Evolutionary conservation across 768 basidiomycete species (phyloP).

Genomic region (Hygrophorus pudorinus): DNA sequence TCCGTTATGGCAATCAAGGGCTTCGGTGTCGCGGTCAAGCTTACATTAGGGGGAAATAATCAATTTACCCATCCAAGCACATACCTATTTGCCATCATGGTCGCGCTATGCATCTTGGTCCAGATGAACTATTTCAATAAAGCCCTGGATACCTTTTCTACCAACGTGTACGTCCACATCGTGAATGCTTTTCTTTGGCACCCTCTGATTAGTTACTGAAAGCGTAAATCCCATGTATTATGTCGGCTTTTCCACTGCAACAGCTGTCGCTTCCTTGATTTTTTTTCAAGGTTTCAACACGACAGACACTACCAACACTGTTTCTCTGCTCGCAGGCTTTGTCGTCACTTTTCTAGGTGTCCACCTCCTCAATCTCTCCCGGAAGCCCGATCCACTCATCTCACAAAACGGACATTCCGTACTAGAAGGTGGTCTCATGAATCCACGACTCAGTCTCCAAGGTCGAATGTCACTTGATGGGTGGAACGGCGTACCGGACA

Average conservation of each 20-base stretch:
- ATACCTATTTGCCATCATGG: constrained; percentile 87
- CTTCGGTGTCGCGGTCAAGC: constrained; percentile 92
- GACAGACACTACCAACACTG: constrained; percentile 64
- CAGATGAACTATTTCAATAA: constrained; percentile 99
- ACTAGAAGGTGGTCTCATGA: constrained; percentile 58
- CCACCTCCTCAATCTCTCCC: constrained; percentile 83
- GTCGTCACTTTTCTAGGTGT: constrained; percentile 93
- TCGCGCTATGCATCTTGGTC: constrained; percentile 75
- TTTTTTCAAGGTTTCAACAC: constrained; percentile 98
- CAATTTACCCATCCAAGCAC: constrained; percentile 93
- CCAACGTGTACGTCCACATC: constrained; percentile 72
- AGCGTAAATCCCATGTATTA: constrained; percentile 98
- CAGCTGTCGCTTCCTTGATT: constrained; percentile 89
- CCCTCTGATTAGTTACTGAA: background rate
- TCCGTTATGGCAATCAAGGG: constrained; percentile 99
- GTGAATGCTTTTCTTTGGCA: background rate
- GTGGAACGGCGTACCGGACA: constrained; percentile 39
- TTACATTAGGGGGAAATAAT: constrained; percentile 88
- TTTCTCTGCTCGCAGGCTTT: constrained; percentile 87
- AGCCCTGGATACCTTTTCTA: constrained; percentile 91
- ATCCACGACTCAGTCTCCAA: constrained; percentile 72
- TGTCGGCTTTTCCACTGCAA: constrained; percentile 91
- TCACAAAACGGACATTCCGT: constrained; percentile 37
- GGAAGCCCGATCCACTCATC: constrained; percentile 37
- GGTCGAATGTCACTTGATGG: constrained; percentile 76